A percentile compares a stretch with the other conserved stretches of the same genome.
Evolutionary conservation across 805 yeast genomes (phyloP).

Genomic region (Dipodascopsis uninucleata): DNA sequence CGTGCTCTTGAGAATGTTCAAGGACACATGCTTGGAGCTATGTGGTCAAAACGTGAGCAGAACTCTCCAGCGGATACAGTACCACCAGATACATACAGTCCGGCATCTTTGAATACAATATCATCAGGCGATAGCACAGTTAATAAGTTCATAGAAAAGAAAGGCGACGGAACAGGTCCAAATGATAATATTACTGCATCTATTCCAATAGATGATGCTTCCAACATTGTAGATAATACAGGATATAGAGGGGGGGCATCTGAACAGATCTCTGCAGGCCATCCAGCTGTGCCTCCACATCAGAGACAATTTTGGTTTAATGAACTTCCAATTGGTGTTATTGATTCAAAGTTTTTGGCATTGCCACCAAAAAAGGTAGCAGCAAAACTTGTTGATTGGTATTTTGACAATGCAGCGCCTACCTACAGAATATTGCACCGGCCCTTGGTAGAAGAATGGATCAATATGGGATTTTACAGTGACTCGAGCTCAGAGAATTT

Average conservation of each 20-base stretch:
- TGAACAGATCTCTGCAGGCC: not conserved
- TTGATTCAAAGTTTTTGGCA: constrained; percentile 16
- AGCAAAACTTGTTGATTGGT: constrained; percentile 12
- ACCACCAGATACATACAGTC: not conserved
- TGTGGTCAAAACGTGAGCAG: constrained; percentile 3
- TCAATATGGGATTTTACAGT: constrained; percentile 20
- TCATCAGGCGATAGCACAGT: constrained; percentile 1
- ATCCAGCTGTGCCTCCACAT: not conserved
- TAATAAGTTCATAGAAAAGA: not conserved
- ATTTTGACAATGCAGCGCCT: constrained; percentile 23
- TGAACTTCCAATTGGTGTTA: constrained; percentile 6
- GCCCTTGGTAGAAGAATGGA: constrained; percentile 20
- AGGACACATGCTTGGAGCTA: constrained; percentile 2
- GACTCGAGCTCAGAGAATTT: constrained; percentile 8
- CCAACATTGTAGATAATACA: not conserved
- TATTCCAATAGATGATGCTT: too few species aligned
- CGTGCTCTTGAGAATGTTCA: not conserved
- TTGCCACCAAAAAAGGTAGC: constrained; percentile 19
- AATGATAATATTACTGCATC: not conserved
- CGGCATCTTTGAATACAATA: not conserved
- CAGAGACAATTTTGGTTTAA: constrained; percentile 8
- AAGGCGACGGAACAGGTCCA: not conserved
- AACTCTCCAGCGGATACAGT: not conserved
- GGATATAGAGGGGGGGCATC: not conserved
- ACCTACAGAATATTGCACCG: constrained; percentile 24